phyloP scores from a whole-genome alignment of 2,329 filamentous ascomycete genomes.

The Blumeria hordei region DNA sequence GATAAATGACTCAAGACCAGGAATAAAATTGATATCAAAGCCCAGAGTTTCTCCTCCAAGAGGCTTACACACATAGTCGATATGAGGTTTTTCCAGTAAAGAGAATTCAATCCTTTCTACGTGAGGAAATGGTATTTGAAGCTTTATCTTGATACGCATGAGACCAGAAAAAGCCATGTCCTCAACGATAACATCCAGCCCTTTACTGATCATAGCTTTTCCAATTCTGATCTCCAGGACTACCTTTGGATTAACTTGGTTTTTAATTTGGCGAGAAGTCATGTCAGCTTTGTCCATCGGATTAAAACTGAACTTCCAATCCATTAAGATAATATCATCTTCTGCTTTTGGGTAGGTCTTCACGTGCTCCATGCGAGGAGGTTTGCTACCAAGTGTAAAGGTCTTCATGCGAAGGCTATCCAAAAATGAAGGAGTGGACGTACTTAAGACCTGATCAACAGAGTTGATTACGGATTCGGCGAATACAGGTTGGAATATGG shows the following conservation, averaged over 20 bases:
- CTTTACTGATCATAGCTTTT: slow-evolving; percentile 92
- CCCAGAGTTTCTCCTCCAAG: slow-evolving; percentile 86
- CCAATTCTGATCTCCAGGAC: slow-evolving; percentile 86
- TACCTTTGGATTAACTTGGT: slow-evolving; percentile 92
- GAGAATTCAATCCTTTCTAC: slow-evolving; percentile 88
- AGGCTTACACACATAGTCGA: slow-evolving; percentile 96
- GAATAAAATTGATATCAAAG: slow-evolving; percentile 98
- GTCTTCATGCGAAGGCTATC: slow-evolving; percentile 85
- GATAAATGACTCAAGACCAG: slow-evolving; percentile 80
- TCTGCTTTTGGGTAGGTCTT: slow-evolving; percentile 94
- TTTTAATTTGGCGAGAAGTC: slow-evolving; percentile 70
- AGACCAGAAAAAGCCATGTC: slow-evolving; percentile 90
- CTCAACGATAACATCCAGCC: slow-evolving; percentile 89
- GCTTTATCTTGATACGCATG: slow-evolving; percentile 94
- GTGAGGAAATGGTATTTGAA: slow-evolving; percentile 87
- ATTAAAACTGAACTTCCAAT: slow-evolving; percentile 99
- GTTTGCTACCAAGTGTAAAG: slow-evolving; percentile 85
- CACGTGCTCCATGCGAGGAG: slow-evolving; percentile 87
- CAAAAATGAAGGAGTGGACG: slow-evolving; percentile 71
- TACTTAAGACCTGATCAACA: slow-evolving; percentile 88
- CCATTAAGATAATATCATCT: slow-evolving; percentile 91
- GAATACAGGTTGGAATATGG: slow-evolving; percentile 86
- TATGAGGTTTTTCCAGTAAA: slow-evolving; percentile 62
- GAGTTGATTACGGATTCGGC: slow-evolving; percentile 80
- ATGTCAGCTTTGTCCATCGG: slow-evolving; percentile 85